A percentile compares a stretch with the other conserved stretches of the same genome.
These are phyloP conservation scores for Saccharomyces uvarum DNA, from an alignment of 1,139 yeast species.

Conservation along the genomic window DNA sequence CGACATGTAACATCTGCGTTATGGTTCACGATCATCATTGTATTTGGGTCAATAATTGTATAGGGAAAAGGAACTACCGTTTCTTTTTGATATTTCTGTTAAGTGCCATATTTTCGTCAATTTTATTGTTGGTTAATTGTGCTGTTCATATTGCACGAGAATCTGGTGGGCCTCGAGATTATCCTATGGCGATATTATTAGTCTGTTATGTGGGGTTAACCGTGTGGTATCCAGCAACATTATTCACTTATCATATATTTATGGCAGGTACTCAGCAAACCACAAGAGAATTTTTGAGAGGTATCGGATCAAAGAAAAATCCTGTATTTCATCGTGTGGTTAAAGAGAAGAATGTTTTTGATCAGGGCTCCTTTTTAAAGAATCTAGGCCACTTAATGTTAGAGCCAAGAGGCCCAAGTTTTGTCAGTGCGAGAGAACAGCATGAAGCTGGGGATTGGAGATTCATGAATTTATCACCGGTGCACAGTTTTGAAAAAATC, in stretches of 20 bases:
- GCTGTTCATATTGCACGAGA: slow-evolving; percentile 28
- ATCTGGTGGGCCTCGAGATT: slow-evolving; percentile 17
- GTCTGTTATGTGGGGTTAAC: slow-evolving; percentile 41
- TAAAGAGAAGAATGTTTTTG: slow-evolving; percentile 38
- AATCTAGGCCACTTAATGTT: slow-evolving; percentile 47
- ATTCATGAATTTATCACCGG: slow-evolving; percentile 26
- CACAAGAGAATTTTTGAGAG: slow-evolving; percentile 56
- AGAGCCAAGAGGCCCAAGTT: slow-evolving; percentile 42
- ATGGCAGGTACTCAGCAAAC: slow-evolving; percentile 55
- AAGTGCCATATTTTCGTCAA: slow-evolving; percentile 15
- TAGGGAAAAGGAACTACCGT: slow-evolving; percentile 63
- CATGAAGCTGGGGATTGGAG: slow-evolving; percentile 41
- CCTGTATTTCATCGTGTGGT: slow-evolving; percentile 25
- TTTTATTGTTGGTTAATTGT: slow-evolving; percentile 22
- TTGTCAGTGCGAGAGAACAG: slow-evolving; percentile 35
- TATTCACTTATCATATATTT: slow-evolving; percentile 47
- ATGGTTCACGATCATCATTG: slow-evolving; percentile 71
- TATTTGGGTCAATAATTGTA: slow-evolving; percentile 69
- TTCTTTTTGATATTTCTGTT: slow-evolving; percentile 47
- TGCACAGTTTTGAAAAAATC: slow-evolving; percentile 9
- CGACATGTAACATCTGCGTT: slow-evolving; percentile 56
- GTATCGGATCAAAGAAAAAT: slow-evolving; percentile 29
- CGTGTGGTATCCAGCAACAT: slow-evolving; percentile 46
- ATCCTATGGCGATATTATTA: slow-evolving; percentile 42
- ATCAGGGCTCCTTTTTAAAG: slow-evolving; percentile 32